Evolutionary conservation across 352 stramenopile species (phyloP).

Genomic region (Albugo laibachii): DNA sequence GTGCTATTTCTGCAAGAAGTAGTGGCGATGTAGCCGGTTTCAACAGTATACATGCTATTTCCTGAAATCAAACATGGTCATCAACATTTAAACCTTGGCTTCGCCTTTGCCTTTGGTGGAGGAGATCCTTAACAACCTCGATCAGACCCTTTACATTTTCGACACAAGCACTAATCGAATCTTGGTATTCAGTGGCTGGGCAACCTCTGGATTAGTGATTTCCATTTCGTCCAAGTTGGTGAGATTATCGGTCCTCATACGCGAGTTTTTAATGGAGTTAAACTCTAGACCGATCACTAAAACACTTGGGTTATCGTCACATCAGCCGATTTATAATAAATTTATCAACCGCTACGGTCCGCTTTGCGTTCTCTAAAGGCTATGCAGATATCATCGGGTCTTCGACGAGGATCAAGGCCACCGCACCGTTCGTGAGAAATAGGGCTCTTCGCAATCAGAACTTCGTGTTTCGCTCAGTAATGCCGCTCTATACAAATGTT

Average conservation of each 20-base stretch:
- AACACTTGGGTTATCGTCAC: conserved; percentile 74
- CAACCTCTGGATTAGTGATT: conserved; percentile 87
- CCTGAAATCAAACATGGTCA: conserved; percentile 76
- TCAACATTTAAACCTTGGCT: conserved; percentile 81
- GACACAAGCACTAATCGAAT: conserved; percentile 79
- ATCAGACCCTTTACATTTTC: conserved; percentile 84
- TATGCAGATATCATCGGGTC: conserved; percentile 81
- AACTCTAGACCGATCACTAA: conserved; percentile 86
- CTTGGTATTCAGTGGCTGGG: conserved; percentile 93
- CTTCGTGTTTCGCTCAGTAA: conserved; percentile 80
- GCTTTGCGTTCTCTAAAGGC: conserved; percentile 86
- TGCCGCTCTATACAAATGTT: conserved; percentile 86
- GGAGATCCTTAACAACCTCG: conserved; percentile 71
- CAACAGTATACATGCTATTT: conserved; percentile 68
- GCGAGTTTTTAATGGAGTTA: conserved; percentile 81
- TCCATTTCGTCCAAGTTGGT: conserved; percentile 83
- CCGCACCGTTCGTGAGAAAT: conserved; percentile 90
- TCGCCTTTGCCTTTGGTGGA: conserved; percentile 36
- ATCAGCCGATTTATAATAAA: conserved; percentile 86
- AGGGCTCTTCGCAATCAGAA: conserved; percentile 72
- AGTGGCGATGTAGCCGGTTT: conserved; percentile 83
- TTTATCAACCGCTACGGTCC: conserved; percentile 62
- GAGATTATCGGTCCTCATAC: conserved; percentile 94
- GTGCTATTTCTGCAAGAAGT: conserved; percentile 93
- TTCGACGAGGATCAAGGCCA: conserved; percentile 74